Evolutionary conservation across 1,284 basidiomycete genomes (phyloP), one percentile per base, ranked within the genome.

Genomic region (Ceratorhiza oryzae-sativae): DNA sequence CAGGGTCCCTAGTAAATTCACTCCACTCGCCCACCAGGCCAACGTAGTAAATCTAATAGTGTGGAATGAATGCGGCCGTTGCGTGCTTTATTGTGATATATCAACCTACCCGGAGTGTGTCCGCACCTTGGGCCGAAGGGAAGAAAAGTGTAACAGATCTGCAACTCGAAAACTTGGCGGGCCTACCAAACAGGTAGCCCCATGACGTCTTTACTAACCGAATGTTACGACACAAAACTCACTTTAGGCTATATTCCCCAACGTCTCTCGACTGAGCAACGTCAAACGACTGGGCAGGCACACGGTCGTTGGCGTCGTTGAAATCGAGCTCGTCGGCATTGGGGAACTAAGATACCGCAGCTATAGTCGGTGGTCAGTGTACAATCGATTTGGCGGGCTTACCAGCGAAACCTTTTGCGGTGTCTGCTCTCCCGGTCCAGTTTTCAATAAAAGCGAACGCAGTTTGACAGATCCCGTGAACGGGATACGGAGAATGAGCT

Each of bases 391-490:
- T 18, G 15, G 27, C 48, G 20, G 2, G 80, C 86, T 49, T 73
- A 92, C 92, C 79, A 93, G 77, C 13, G 79, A 77, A 18, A 93
- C 83, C 79, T 87, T 90, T 1, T 84, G 80, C 6, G 91, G 91
- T 0, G 91, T 92, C 75, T 90, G 86, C 62, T 88, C 86, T 1
- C 81, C 83, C 0, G 92, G 91, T 6, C 92, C 91, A 1, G 90
- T 83, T 79, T 93, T 93, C 73, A 94, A 78, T 1, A 94, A 83
- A 18, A 94, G 79, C 25, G 89, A 86, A 34, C 89, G 87, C 42
- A 94, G 84, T 76, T 89, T 91, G 42, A 94, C 90, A 2, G 89
- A 87, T 12, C 90, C 90, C 0, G 90, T 92, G 77, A 94, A 94
- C 0, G 92, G 92, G 36, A 94, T 80, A 53, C 89, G 90, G 71